Conservation (phyloP, 2,329 filamentous ascomycete genomes). For the Scytalidium lignicola region DNA sequence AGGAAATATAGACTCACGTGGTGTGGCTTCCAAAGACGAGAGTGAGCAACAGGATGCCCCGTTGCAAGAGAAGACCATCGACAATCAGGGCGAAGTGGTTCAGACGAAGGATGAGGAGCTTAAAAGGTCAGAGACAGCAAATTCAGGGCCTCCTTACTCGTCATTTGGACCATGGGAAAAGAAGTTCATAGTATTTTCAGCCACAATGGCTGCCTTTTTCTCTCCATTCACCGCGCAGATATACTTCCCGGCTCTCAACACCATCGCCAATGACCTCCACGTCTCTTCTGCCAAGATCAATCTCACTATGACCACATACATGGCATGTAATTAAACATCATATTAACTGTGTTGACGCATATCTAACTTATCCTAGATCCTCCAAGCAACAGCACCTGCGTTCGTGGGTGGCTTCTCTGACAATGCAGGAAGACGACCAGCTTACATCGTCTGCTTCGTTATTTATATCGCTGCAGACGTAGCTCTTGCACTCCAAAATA, state of each 20-base stretch:
- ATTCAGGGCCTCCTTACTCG: conserved; percentile 5
- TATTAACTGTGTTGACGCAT: conserved; percentile 38
- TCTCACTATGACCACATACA: conserved; percentile 33
- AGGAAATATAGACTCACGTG: background rate
- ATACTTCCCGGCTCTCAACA: conserved; percentile 48
- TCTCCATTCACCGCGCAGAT: conserved; percentile 51
- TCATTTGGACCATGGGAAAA: conserved; percentile 10
- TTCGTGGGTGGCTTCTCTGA: conserved; percentile 53
- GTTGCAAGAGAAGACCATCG: background rate
- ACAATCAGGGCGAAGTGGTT: background rate
- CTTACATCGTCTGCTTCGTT: conserved; percentile 47
- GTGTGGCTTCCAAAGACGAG: background rate
- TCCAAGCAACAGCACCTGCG: conserved; percentile 54
- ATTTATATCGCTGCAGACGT: conserved; percentile 51
- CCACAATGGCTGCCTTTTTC: conserved; percentile 46
- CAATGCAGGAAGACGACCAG: conserved; percentile 46
- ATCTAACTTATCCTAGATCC: conserved; percentile 33
- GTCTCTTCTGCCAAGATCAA: conserved; percentile 35
- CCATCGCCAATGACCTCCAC: conserved; percentile 41
- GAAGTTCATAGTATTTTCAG: conserved; percentile 39
- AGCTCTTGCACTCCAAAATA: conserved; percentile 44
- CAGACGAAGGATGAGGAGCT: background rate
- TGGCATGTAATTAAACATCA: conserved; percentile 23
- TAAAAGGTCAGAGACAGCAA: background rate
- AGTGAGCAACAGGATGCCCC: background rate